These are phyloP conservation scores for Senna siamea DNA, from an alignment of 306 rosid genomes.

Conservation along the genomic window DNA sequence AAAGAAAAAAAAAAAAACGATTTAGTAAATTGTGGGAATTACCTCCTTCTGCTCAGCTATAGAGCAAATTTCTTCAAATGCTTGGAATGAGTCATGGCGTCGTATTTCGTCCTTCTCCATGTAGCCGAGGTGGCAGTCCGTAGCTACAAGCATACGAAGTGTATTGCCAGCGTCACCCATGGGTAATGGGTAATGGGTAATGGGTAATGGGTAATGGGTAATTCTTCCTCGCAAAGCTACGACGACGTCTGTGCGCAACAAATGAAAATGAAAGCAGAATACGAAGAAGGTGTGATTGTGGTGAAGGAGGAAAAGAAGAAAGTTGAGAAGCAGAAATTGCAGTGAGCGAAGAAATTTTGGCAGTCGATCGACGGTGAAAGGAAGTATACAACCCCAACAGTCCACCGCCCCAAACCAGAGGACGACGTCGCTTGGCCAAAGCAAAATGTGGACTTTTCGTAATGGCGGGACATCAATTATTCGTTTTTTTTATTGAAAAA, in stretches of 20 bases:
- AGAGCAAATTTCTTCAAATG: constrained; percentile 93
- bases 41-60: constrained; percentile 67
- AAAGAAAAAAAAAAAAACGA: not conserved
- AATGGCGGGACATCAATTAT: constrained; percentile 7
- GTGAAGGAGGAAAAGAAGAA: not conserved
- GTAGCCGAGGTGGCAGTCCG: constrained; percentile 95
- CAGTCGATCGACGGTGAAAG: not conserved
- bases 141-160: constrained; percentile 83
- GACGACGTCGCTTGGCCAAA: constrained; percentile 3
- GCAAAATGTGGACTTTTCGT: not conserved
- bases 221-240: too few species aligned
- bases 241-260: not conserved
- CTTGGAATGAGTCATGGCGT: constrained; percentile 89
- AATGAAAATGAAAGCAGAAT: not conserved
- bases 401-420: not conserved
- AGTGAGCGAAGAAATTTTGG: constrained; percentile 1
- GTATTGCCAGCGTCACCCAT: constrained; percentile 74
- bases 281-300: not conserved
- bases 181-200: too few species aligned
- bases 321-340: not conserved
- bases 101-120: constrained; percentile 97
- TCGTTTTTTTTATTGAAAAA: not conserved
- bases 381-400: not conserved
- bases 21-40: not conserved
- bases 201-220: too few species aligned